Evolutionary conservation across 176 grass and related monocot genomes (phyloP), one percentile per base, ranked within the genome.

Genomic region (Metroxylon sagu): DNA sequence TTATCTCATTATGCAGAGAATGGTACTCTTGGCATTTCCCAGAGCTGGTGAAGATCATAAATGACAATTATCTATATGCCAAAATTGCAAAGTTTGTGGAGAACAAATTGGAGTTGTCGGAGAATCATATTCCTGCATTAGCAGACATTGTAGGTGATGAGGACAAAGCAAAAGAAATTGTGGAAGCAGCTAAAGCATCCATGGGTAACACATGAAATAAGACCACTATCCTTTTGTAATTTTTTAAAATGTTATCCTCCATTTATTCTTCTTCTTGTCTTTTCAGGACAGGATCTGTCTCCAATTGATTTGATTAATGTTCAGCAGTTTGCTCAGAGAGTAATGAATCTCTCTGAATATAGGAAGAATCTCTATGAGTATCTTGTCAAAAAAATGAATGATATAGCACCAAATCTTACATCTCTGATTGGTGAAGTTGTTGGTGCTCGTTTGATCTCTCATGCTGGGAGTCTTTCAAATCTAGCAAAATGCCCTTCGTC

Each of bases 401-500:
- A 91, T 64, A 91, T 97, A 48, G 92, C 92, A 64, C 92, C 92
- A 3, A 97, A 97, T 75, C 63, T 97, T 29, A 78, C 92, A 29
- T 79, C 86, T 1, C 75, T 97, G n/a, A 91, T 97, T 60, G 92
- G 92, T 56, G 92, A 88, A 59, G 68, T 92, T 59, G 93, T 98
- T 57, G 93, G 93, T 62, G 93, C 93, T 18, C 88, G 88, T 8
- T 55, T 98, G 25, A 98, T 98, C 49, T 92, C 93, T 77, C 84
- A 98, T 71, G 93, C 93, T 65, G 93, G 93, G 26, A 98, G 93
- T 75, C 93, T 98, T 78, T 73, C 93, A 57, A 98, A 98, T 83
- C 88, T 98, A 72, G 93, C 93, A 27, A 98, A 98, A 57, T 92
- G 84, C 16, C 73, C 93, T 74, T 76, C 88, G 19, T 93, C 93